phyloP scores from a whole-genome alignment of 2,329 filamentous ascomycete species.

The Tolypocladium tundrense region DNA sequence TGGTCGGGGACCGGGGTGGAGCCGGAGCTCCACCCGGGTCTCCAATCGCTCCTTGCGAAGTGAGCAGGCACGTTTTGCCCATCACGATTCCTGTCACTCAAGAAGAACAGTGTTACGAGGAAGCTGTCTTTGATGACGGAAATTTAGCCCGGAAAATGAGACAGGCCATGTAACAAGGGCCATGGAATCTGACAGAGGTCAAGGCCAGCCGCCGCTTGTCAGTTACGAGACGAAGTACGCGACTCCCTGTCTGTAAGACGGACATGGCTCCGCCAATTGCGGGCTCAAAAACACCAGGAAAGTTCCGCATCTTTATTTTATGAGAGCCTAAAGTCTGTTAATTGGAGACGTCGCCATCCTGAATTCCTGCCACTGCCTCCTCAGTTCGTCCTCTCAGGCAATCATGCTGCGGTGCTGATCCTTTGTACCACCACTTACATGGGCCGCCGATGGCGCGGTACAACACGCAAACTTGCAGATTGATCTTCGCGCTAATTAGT shows the following conservation, averaged over 20 bases:
- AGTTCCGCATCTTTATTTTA: too few species aligned
- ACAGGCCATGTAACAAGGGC: too few species aligned
- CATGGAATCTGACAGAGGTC: too few species aligned
- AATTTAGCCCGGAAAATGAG: too few species aligned
- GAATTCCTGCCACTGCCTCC: not conserved
- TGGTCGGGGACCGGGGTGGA: not conserved
- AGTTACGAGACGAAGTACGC: too few species aligned
- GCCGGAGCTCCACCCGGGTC: not conserved
- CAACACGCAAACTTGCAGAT: not conserved
- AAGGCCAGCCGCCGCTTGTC: too few species aligned
- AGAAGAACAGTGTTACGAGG: too few species aligned
- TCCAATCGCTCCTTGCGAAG: not conserved
- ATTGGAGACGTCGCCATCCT: not conserved
- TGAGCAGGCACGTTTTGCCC: not conserved
- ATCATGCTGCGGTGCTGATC: not conserved
- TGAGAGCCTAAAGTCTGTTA: not conserved
- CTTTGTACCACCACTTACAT: not conserved
- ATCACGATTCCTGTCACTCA: too few species aligned
- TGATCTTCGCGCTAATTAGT: not conserved
- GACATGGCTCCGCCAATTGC: too few species aligned
- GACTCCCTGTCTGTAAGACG: too few species aligned
- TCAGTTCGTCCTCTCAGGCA: not conserved
- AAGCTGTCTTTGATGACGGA: too few species aligned
- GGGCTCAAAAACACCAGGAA: too few species aligned
- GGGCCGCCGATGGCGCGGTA: not conserved